phyloP scores from a whole-genome alignment of 441 rosid species.

The Hura crepitans region DNA sequence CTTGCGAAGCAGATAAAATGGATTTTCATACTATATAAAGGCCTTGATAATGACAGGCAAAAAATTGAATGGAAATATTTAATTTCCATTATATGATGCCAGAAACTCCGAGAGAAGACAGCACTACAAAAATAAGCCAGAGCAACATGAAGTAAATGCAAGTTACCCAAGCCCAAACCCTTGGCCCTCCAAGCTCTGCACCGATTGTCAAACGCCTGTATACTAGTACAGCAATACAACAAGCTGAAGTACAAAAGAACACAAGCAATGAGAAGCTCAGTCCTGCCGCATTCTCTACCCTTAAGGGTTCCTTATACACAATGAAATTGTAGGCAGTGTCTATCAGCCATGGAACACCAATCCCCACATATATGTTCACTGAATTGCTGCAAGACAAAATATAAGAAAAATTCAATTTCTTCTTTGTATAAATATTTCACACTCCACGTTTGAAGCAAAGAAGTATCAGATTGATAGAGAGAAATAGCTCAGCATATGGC shows the following conservation, averaged over 20 bases:
- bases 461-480: too few relatives aligned
- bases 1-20: too few relatives aligned
- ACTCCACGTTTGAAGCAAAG: too few relatives aligned
- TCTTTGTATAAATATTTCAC: neutral
- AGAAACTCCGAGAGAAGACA: constrained; percentile 66
- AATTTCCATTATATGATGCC: constrained; percentile 44
- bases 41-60: neutral
- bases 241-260: constrained; percentile 72
- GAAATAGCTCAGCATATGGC: neutral
- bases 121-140: constrained; percentile 70
- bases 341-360: constrained; percentile 87
- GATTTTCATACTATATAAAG: too few relatives aligned
- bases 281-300: constrained; percentile 60
- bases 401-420: neutral
- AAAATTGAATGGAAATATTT: neutral
- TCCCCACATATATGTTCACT: constrained; percentile 82
- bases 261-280: constrained; percentile 79
- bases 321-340: constrained; percentile 75
- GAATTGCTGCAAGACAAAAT: constrained; percentile 58
- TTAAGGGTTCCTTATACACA: constrained; percentile 57
- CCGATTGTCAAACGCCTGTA: constrained; percentile 66
- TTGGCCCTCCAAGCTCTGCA: constrained; percentile 89
- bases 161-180: constrained; percentile 85
- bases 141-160: constrained; percentile 63
- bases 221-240: constrained; percentile 76